Conservation (phyloP, 148 eudicot genomes). For the Amaranthus cruentus region DNA sequence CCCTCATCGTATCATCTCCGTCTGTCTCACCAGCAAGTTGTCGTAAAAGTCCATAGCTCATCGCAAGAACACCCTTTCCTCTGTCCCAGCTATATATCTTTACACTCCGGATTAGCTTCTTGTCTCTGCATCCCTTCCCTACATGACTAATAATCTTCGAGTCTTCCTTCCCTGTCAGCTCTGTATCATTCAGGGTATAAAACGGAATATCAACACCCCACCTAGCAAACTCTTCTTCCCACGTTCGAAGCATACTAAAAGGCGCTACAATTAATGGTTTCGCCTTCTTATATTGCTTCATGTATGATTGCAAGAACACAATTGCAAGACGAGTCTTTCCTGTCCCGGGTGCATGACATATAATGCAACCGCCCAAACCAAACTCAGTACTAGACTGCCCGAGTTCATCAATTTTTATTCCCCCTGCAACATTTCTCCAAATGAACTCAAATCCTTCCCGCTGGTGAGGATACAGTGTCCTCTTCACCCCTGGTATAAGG, state of each 20-base stretch:
- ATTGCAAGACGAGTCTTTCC: conserved; percentile 78
- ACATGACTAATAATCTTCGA: neutral
- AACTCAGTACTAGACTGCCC: conserved; percentile 10
- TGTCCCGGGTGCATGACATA: conserved; percentile 89
- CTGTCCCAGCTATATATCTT: conserved; percentile 54
- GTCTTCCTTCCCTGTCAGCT: conserved; percentile 43
- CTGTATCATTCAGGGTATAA: conserved; percentile 41
- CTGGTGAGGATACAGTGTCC: conserved; percentile 55
- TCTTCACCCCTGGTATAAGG: conserved; percentile 46
- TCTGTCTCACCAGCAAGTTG: conserved; percentile 36
- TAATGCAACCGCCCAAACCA: conserved; percentile 66
- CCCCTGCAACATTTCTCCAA: conserved; percentile 72
- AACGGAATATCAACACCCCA: conserved; percentile 65
- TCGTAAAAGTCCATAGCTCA: conserved; percentile 56
- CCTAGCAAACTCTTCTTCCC: conserved; percentile 77
- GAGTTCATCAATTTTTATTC: conserved; percentile 44
- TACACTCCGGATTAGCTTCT: conserved; percentile 24
- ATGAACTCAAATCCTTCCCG: conserved; percentile 76
- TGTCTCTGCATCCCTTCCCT: neutral
- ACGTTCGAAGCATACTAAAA: conserved; percentile 52
- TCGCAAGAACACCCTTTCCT: conserved; percentile 48
- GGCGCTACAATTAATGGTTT: conserved; percentile 67
- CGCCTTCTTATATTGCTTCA: conserved; percentile 38
- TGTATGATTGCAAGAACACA: conserved; percentile 52
- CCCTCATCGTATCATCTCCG: conserved; percentile 22